A percentile compares a stretch with the other conserved stretches of the same genome.
Conservation (phyloP, 2,329 filamentous ascomycete genomes). For the Trichoderma atrobrunneum region DNA sequence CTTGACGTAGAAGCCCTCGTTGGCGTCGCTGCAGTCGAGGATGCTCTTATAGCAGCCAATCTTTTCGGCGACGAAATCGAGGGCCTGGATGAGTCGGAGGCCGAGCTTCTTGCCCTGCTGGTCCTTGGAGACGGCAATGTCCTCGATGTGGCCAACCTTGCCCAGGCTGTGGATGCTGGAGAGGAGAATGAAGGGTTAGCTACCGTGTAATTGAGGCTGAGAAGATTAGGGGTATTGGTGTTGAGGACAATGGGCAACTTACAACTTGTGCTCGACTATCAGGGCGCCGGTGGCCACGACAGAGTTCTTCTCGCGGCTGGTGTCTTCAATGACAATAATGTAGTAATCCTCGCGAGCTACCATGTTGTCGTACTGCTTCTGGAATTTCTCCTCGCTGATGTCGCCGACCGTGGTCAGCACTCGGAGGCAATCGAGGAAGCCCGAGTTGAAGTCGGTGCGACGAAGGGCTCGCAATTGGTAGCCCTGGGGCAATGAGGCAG, state of each 20-base stretch:
- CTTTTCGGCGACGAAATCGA: slow-evolving; percentile 83
- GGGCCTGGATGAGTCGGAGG: slow-evolving; percentile 85
- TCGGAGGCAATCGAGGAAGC: slow-evolving; percentile 87
- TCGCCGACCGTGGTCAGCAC: slow-evolving; percentile 93
- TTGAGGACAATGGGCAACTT: slow-evolving; percentile 31
- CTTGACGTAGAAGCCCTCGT: slow-evolving; percentile 97
- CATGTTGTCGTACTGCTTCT: slow-evolving; percentile 81
- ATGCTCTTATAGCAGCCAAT: slow-evolving; percentile 97
- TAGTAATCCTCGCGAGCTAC: slow-evolving; percentile 74
- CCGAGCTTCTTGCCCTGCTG: slow-evolving; percentile 98
- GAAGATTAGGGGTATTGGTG: neutral
- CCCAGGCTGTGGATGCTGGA: slow-evolving; percentile 74
- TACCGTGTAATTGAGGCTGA: neutral
- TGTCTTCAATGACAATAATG: slow-evolving; percentile 80
- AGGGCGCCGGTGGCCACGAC: slow-evolving; percentile 90
- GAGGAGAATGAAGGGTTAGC: slow-evolving; percentile 22
- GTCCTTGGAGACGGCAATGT: slow-evolving; percentile 91
- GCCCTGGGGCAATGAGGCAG: slow-evolving; percentile 69
- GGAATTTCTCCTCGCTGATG: slow-evolving; percentile 70
- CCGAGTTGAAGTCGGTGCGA: slow-evolving; percentile 71
- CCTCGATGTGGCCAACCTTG: slow-evolving; percentile 91
- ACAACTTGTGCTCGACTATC: slow-evolving; percentile 94
- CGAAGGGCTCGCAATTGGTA: slow-evolving; percentile 82
- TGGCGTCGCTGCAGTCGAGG: slow-evolving; percentile 91
- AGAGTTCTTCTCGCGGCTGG: slow-evolving; percentile 47